Evolutionary conservation across 192 early-diverging fungal species (phyloP).

Genomic region (Coemansia erecta): DNA sequence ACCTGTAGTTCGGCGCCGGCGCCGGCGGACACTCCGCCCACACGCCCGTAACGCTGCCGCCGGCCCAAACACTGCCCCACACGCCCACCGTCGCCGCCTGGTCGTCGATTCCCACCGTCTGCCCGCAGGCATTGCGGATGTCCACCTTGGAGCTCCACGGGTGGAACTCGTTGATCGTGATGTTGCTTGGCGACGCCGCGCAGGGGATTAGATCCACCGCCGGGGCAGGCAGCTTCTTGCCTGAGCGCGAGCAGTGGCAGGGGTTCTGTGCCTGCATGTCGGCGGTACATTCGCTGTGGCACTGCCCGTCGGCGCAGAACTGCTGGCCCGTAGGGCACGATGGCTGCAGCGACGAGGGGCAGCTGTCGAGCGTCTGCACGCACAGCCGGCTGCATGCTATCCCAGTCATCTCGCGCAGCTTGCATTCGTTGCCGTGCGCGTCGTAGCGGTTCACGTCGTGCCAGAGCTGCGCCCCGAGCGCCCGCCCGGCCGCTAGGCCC

Average conservation of each 20-base stretch:
- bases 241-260: conserved; percentile 48
- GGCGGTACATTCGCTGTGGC: conserved; percentile 43
- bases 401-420: conserved; percentile 24
- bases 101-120: conserved; percentile 14
- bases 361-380: conserved; percentile 23
- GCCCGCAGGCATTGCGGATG: conserved; percentile 35
- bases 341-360: conserved; percentile 33
- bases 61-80: conserved; percentile 26
- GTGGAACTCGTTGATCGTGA: conserved; percentile 48
- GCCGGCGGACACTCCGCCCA: conserved; percentile 50
- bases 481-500: not conserved
- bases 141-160: conserved; percentile 31
- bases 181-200: conserved; percentile 13
- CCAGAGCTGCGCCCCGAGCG: conserved; percentile 24
- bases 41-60: conserved; percentile 10
- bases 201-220: conserved; percentile 32
- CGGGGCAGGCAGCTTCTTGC: conserved; percentile 20
- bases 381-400: conserved; percentile 51
- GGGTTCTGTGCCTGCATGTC: conserved; percentile 25
- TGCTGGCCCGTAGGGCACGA: conserved; percentile 31
- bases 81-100: conserved; percentile 25
- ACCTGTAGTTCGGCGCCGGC: conserved; percentile 30
- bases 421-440: conserved; percentile 52
- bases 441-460: conserved; percentile 54
- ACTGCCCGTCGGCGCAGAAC: conserved; percentile 56